Evolutionary conservation across 495 filamentous ascomycete species (phyloP).

Genomic region (Aspergillus bertholletiae): DNA sequence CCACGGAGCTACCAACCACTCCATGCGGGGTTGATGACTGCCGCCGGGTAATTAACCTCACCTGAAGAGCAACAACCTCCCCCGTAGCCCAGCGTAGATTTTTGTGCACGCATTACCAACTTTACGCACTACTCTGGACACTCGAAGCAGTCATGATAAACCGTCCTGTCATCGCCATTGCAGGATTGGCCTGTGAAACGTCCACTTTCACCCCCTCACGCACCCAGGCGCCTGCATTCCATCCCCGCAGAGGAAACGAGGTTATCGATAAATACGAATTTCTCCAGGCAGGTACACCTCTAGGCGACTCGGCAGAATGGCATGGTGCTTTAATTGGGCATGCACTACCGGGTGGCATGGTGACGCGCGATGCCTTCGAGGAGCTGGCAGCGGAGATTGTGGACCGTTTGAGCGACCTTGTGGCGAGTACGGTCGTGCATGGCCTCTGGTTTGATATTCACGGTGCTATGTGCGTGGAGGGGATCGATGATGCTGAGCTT

Average conservation of each 20-base stretch:
- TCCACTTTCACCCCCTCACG: slow-evolving; percentile 53
- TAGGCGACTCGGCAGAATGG: slow-evolving; percentile 46
- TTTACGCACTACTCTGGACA: too few relatives aligned
- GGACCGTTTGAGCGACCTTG: slow-evolving; percentile 34
- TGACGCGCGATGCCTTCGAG: slow-evolving; percentile 46
- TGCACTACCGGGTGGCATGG: slow-evolving; percentile 51
- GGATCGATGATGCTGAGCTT: slow-evolving; percentile 46
- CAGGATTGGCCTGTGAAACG: slow-evolving; percentile 55
- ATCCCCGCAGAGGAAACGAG: slow-evolving; percentile 44
- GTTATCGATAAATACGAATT: slow-evolving; percentile 48
- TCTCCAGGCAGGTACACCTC: slow-evolving; percentile 33
- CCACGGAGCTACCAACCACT: too few relatives aligned
- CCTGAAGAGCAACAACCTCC: too few relatives aligned
- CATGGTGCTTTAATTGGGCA: slow-evolving; percentile 51
- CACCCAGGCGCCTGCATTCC: slow-evolving; percentile 49
- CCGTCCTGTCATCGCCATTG: slow-evolving; percentile 49
- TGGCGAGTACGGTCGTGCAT: slow-evolving; percentile 28
- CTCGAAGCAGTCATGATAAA: neutral
- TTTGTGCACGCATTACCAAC: too few relatives aligned
- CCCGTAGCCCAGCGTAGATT: too few relatives aligned
- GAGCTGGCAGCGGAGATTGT: slow-evolving; percentile 47
- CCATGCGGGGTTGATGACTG: too few relatives aligned
- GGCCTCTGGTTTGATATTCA: slow-evolving; percentile 59
- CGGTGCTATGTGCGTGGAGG: slow-evolving; percentile 56
- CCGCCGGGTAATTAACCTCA: too few relatives aligned